A percentile compares a stretch with the other conserved stretches of the same genome.
Conservation (phyloP, 2,329 filamentous ascomycete genomes). For the Colletotrichum tofieldiae region DNA sequence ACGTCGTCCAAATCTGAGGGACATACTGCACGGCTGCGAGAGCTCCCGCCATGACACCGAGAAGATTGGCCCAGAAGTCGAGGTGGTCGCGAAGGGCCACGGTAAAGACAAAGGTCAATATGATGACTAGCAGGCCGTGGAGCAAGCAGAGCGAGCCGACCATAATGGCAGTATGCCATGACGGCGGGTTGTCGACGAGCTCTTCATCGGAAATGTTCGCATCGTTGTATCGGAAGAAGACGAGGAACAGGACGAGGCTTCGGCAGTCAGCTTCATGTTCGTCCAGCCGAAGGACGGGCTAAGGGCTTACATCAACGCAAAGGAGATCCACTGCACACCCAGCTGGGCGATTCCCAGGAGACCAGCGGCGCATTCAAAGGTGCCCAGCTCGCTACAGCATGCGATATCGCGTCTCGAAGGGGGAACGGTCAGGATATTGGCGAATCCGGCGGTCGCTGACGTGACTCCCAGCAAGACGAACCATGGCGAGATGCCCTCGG, state of each 20-base stretch:
- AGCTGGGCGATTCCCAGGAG: slow-evolving; percentile 92
- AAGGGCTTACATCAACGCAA: slow-evolving; percentile 84
- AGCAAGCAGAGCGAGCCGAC: slow-evolving; percentile 82
- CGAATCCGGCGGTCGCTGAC: slow-evolving; percentile 89
- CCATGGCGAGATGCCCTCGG: slow-evolving; percentile 95
- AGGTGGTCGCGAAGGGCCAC: slow-evolving; percentile 75
- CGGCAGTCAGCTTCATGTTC: slow-evolving; percentile 1
- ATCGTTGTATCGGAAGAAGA: slow-evolving; percentile 86
- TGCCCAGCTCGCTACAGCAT: slow-evolving; percentile 87
- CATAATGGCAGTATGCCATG: slow-evolving; percentile 83
- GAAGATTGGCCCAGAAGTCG: slow-evolving; percentile 85
- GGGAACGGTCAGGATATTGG: slow-evolving; percentile 92
- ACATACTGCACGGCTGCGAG: slow-evolving; percentile 93
- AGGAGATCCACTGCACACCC: slow-evolving; percentile 92
- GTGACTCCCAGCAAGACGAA: slow-evolving; percentile 96
- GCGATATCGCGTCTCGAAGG: slow-evolving; percentile 85
- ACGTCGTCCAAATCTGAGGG: slow-evolving; percentile 95
- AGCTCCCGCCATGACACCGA: slow-evolving; percentile 84
- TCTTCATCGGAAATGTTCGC: slow-evolving; percentile 66
- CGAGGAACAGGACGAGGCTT: slow-evolving; percentile 92
- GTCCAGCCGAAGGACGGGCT: not conserved
- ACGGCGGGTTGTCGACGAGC: slow-evolving; percentile 69
- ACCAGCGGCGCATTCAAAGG: slow-evolving; percentile 87
- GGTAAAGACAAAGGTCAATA: slow-evolving; percentile 79
- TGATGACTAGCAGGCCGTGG: slow-evolving; percentile 80